Base-by-base conservation (phyloP, 257 asterid genomes). In the Gentiana straminea region DNA sequence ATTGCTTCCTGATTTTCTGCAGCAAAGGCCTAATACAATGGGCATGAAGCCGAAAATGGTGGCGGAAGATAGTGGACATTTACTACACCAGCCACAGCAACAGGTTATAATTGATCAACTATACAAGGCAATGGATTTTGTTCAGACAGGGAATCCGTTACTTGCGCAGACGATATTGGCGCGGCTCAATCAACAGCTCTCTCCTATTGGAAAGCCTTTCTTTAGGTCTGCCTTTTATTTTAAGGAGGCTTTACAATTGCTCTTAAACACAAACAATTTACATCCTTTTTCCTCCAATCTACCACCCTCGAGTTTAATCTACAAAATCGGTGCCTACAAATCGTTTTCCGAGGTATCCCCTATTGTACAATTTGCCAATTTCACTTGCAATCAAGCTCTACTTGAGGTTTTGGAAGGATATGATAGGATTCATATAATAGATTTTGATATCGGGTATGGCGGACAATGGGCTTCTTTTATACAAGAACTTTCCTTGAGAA, bases 131-230 rank as follows among this genome's bases (percentile, higher is more conserved):
- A 89, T 95, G 0, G 99, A 89, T 72, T 73, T 84, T 69, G 80
- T 89, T 70, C 95, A 88, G 68, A 69, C 83, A 1, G 97, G 96
- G 68, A 86, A 88, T 59, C 74, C 79, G 3, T 78, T 67, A 71
- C 94, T 80, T 92, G 97, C 97, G 94, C 97, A 89, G 73, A 89
- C 68, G 99, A 89, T 92, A 92, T 92, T 92, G 99, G 99, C 97
- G 95, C 99, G 99, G 99, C 99, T 92, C 99, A 92, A 92, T 92
- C 99, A 92, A 75, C 94, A 83, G 77, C 89, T 89, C 82, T 82
- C 97, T 69, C 92, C 97, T 37, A 77, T 79, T 55, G 94, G 94
- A 39, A 92, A 88, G 89, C 97, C 99, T 70, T 85, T 89, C 66
- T 61, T 68, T 11, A 68, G 96, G 89, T 97, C 97, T 68, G 89